Evolutionary conservation across 169 alveolate genomes (phyloP).

Genomic region (Pseudocohnilembus persalinus): DNA sequence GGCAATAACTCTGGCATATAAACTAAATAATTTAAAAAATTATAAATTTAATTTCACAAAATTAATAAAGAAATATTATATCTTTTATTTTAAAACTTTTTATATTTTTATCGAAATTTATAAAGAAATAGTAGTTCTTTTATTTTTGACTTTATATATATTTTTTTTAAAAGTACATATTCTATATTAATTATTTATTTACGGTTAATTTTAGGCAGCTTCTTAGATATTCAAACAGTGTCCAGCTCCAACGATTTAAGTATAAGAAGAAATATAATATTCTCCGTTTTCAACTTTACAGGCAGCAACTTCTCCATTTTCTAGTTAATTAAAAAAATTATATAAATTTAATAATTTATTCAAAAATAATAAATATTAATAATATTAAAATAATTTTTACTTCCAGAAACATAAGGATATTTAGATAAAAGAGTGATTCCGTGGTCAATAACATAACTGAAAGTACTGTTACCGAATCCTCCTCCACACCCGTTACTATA

Average conservation of each 20-base stretch:
- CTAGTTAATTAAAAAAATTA: no score
- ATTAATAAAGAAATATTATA: no score
- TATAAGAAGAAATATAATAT: not conserved
- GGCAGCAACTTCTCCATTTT: not conserved
- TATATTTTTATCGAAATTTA: no score
- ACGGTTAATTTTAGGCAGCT: not conserved
- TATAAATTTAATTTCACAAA: not conserved
- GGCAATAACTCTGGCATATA: constrained; percentile 7
- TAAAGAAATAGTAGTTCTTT: no score
- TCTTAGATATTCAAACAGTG: not conserved
- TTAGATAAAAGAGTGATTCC: constrained; percentile 66
- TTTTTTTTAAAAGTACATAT: no score
- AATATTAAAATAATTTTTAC: not conserved
- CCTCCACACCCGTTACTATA: constrained; percentile 80
- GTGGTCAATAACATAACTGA: constrained; percentile 70
- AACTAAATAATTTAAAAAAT: not conserved
- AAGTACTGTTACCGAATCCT: constrained; percentile 85
- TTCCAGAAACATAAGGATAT: constrained; percentile 64
- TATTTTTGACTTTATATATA: no score
- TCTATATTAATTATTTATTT: no score
- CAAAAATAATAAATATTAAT: not conserved
- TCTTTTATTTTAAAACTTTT: no score
- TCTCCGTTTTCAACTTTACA: not conserved
- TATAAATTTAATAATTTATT: no score
- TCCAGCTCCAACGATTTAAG: not conserved